A percentile compares a stretch with the other conserved stretches of the same genome.
Conservation (phyloP, 164 flowering plant species). For the Tinospora cordifolia region DNA sequence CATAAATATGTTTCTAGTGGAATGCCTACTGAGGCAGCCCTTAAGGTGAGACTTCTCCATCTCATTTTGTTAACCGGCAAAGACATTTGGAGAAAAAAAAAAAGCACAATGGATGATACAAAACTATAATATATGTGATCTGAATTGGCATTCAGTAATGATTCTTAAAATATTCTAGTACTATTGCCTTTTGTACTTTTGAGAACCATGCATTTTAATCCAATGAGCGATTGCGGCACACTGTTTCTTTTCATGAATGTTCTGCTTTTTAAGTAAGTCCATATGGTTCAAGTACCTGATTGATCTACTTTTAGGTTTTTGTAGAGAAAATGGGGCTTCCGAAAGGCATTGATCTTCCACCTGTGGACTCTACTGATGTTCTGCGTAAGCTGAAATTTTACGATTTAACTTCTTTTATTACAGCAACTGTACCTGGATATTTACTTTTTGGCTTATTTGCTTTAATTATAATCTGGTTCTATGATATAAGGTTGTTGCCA, state of each 20-base stretch:
- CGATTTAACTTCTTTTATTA: background rate
- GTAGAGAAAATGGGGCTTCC: constrained; percentile 97
- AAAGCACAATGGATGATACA: too few relatives aligned
- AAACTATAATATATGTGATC: too few relatives aligned
- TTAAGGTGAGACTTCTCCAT: constrained; percentile 42
- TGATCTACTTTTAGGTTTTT: constrained; percentile 45
- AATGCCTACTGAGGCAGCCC: constrained; percentile 89
- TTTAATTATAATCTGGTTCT: background rate
- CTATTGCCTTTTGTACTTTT: too few relatives aligned
- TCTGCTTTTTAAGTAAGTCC: too few relatives aligned
- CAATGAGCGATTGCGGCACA: too few relatives aligned
- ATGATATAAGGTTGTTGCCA: constrained; percentile 46
- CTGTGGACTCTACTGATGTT: constrained; percentile 26
- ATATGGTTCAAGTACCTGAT: too few relatives aligned
- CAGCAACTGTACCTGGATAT: background rate
- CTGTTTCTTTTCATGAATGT: too few relatives aligned
- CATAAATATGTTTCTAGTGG: constrained; percentile 54
- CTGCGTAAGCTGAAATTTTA: constrained; percentile 40
- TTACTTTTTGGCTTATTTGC: constrained; percentile 4
- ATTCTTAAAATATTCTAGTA: too few relatives aligned
- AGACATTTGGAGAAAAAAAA: too few relatives aligned
- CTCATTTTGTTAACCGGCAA: too few relatives aligned
- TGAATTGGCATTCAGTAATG: too few relatives aligned
- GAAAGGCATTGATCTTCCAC: constrained; percentile 28
- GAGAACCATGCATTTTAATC: too few relatives aligned